phyloP scores from a whole-genome alignment of 2,329 filamentous ascomycete genomes.

The Xylaria sp. region DNA sequence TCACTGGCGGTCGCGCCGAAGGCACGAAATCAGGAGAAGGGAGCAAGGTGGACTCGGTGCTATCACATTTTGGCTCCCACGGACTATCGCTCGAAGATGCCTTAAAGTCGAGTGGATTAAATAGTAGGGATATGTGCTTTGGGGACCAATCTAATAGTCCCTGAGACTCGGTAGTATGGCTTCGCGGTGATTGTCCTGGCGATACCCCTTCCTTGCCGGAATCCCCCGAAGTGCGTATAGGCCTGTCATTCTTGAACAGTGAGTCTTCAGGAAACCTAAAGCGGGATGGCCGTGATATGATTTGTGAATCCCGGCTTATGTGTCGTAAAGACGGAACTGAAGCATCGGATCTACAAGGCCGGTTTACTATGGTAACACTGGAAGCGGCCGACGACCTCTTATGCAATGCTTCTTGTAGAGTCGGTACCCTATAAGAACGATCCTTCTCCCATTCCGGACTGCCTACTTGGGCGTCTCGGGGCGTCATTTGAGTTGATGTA shows the following conservation, averaged over 20 bases:
- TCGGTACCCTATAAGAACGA: constrained; percentile 44
- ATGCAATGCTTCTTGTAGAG: constrained; percentile 36
- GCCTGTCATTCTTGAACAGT: constrained; percentile 36
- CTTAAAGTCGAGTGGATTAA: constrained; percentile 44
- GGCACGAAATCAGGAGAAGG: constrained; percentile 40
- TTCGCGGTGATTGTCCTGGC: constrained; percentile 14
- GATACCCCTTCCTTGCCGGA: neutral
- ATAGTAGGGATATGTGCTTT: constrained; percentile 45
- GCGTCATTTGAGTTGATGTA: constrained; percentile 64
- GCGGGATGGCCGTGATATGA: constrained; percentile 32
- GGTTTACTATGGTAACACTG: constrained; percentile 36
- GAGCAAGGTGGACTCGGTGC: constrained; percentile 34
- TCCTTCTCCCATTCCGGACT: constrained; percentile 36
- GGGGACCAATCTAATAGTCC: constrained; percentile 46
- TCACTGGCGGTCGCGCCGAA: constrained; percentile 31
- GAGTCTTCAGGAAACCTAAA: constrained; percentile 47
- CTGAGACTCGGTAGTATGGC: constrained; percentile 15
- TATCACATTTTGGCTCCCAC: constrained; percentile 20
- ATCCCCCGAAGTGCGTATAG: constrained; percentile 17
- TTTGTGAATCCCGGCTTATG: constrained; percentile 21
- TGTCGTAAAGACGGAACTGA: constrained; percentile 22
- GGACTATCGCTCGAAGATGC: constrained; percentile 32
- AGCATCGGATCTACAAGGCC: constrained; percentile 32
- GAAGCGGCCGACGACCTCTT: constrained; percentile 43
- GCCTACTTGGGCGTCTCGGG: constrained; percentile 64